phyloP scores from a whole-genome alignment of 2,329 filamentous ascomycete genomes.

The Erysiphe pulchra region DNA sequence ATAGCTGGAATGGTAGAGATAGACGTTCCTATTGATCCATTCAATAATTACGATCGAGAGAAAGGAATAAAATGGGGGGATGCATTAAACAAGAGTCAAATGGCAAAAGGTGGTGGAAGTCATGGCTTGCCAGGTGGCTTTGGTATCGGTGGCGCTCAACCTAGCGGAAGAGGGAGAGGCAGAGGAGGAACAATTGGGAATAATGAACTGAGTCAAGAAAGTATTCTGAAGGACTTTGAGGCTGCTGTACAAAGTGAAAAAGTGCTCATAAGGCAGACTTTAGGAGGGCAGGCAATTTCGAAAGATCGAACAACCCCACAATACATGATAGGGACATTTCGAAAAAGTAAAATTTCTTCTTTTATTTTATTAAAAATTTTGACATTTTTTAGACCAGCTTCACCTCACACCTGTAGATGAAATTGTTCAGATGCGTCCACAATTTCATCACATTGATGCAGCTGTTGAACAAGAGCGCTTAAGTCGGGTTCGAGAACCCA shows the following conservation, averaged over 20 bases:
- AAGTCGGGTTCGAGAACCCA: conserved; percentile 16
- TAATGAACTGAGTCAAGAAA: conserved; percentile 17
- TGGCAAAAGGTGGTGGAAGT: conserved; percentile 31
- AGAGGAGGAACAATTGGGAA: conserved; percentile 19
- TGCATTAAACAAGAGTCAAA: conserved; percentile 31
- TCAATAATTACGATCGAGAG: conserved; percentile 51
- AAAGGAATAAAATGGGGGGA: conserved; percentile 69
- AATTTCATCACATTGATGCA: conserved; percentile 83
- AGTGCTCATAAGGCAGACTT: conserved; percentile 55
- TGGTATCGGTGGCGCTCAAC: conserved; percentile 25
- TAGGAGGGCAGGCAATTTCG: conserved; percentile 53
- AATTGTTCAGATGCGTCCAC: conserved; percentile 69
- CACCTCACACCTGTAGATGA: conserved; percentile 67
- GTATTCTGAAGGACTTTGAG: conserved; percentile 28
- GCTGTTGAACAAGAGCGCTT: conserved; percentile 34
- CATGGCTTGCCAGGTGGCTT: conserved; percentile 52
- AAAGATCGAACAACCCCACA: conserved; percentile 32
- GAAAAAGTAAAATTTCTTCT: conserved; percentile 33
- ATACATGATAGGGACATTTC: conserved; percentile 86
- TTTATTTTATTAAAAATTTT: background rate
- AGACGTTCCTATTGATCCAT: conserved; percentile 55
- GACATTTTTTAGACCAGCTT: conserved; percentile 36
- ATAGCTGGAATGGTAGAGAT: conserved; percentile 67
- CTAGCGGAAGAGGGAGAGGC: conserved; percentile 14
- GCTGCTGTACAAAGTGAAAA: conserved; percentile 43